Evolutionary conservation across 225 moss, liverwort and hornwort species (phyloP).

Genomic region (Climacium dendroides): DNA sequence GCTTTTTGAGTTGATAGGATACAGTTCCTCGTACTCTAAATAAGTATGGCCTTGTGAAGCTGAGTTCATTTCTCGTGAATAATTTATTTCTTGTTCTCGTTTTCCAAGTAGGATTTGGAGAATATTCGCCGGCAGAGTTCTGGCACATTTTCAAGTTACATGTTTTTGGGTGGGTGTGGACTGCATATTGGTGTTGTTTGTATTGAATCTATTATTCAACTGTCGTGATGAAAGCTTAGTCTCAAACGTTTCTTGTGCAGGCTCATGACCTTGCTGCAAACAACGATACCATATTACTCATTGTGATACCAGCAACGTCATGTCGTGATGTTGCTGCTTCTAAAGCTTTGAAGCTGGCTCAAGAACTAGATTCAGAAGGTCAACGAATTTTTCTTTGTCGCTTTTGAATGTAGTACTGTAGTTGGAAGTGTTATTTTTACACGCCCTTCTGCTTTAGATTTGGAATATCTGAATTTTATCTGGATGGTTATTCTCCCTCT

Average conservation of each 20-base stretch:
- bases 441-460: background rate
- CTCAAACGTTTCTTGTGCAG: conserved; percentile 23
- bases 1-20: background rate
- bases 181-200: background rate
- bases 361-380: conserved; percentile 97
- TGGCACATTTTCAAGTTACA: background rate
- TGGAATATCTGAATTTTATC: background rate
- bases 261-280: conserved; percentile 81
- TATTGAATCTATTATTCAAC: background rate
- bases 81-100: background rate
- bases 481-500: background rate
- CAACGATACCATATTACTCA: conserved; percentile 73
- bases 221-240: background rate
- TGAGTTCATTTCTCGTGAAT: background rate
- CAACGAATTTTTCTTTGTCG: background rate
- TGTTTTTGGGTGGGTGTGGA: background rate
- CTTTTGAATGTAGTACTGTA: background rate
- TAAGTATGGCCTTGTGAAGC: background rate
- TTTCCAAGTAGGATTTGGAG: background rate
- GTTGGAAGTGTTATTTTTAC: background rate
- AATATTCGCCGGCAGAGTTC: background rate
- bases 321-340: conserved; percentile 84
- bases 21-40: background rate
- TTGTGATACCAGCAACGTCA: conserved; percentile 85
- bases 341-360: conserved; percentile 85